A percentile compares a stretch with the other conserved stretches of the same genome.
Evolutionary conservation across 192 early-diverging fungal species (phyloP).

Genomic region (Backusella mclennaniae): DNA sequence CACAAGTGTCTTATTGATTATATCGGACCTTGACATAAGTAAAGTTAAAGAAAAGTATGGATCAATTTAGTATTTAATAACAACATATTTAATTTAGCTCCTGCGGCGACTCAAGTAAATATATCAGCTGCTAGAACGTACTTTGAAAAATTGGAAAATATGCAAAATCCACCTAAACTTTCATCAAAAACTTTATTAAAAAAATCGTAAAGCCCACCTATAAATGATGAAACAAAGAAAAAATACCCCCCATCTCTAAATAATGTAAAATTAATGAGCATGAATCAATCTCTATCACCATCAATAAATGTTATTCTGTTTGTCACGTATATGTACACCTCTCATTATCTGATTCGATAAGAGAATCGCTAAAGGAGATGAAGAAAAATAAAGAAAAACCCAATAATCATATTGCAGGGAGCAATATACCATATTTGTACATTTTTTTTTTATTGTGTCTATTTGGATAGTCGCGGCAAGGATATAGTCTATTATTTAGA

Average conservation of each 20-base stretch:
- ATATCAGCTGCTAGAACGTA: constrained; percentile 77
- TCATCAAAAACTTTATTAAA: background rate
- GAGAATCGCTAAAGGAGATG: background rate
- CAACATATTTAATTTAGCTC: constrained; percentile 50
- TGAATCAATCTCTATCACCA: background rate
- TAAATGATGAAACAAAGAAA: background rate
- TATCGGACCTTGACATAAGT: constrained; percentile 81
- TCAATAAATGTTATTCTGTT: background rate
- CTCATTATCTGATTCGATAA: background rate
- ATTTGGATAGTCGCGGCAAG: background rate
- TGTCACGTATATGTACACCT: background rate
- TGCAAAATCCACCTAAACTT: background rate
- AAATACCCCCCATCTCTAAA: background rate
- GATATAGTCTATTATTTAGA: background rate
- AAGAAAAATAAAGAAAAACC: background rate
- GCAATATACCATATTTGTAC: background rate
- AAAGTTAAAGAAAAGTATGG: constrained; percentile 32
- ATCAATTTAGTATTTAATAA: background rate
- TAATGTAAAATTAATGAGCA: background rate
- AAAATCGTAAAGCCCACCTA: background rate
- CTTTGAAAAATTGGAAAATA: constrained; percentile 74
- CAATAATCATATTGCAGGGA: background rate
- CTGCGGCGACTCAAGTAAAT: constrained; percentile 78
- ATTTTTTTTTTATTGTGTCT: background rate
- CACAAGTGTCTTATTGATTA: constrained; percentile 82